These are phyloP conservation scores for Xerocomellus dryophilus DNA, from an alignment of 768 basidiomycete genomes.

Conservation along the genomic window DNA sequence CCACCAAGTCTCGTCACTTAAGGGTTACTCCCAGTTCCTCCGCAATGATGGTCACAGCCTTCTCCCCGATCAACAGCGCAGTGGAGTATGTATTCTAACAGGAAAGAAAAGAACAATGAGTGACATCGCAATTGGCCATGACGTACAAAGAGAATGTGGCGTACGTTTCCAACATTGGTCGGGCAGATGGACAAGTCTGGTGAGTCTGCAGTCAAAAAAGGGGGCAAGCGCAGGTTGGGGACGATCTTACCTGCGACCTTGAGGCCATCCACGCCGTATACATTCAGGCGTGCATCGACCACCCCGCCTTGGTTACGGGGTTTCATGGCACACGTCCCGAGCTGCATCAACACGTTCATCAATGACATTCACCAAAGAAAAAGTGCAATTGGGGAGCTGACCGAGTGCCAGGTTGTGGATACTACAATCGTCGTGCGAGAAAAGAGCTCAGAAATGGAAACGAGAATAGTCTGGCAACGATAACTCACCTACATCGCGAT, in stretches of 20 bases:
- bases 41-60: constrained; percentile 57
- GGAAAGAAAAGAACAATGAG: background rate
- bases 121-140: background rate
- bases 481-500: constrained; percentile 17
- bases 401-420: constrained; percentile 13
- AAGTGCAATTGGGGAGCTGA: background rate
- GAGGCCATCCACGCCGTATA: constrained; percentile 56
- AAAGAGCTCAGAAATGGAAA: background rate
- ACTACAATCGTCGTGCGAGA: background rate
- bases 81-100: constrained; percentile 42
- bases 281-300: constrained; percentile 57
- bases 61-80: constrained; percentile 52
- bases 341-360: constrained; percentile 29
- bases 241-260: constrained; percentile 53
- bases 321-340: constrained; percentile 72
- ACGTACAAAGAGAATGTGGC: background rate
- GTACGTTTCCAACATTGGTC: constrained; percentile 24
- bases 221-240: too few species aligned
- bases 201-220: background rate
- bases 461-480: background rate
- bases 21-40: constrained; percentile 39
- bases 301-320: constrained; percentile 57
- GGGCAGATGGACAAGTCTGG: constrained; percentile 40
- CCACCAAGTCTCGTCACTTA: too few species aligned
- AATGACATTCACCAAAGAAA: background rate